Evolutionary conservation across 2,329 filamentous ascomycete species (phyloP).

Genomic region (Beauveria sp.): DNA sequence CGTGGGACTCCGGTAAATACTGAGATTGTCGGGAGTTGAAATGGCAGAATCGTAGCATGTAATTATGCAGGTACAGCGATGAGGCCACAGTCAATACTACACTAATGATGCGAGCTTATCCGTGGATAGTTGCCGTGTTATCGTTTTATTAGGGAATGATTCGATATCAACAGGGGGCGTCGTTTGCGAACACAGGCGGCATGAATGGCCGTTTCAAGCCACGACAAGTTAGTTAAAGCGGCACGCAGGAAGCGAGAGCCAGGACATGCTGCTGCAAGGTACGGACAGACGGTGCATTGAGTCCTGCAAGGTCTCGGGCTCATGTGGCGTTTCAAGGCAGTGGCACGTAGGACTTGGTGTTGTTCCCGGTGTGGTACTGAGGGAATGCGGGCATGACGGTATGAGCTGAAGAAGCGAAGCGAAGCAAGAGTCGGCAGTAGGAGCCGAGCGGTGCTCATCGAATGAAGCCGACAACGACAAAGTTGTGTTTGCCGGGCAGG

Average conservation of each 20-base stretch:
- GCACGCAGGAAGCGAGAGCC: no score
- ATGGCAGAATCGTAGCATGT: not conserved
- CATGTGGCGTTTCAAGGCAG: conserved; percentile 2
- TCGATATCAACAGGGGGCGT: not conserved
- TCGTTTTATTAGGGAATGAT: not conserved
- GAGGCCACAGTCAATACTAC: not conserved
- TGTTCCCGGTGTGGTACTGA: not conserved
- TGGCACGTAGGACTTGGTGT: not conserved
- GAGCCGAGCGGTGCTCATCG: not conserved
- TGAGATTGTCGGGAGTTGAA: not conserved
- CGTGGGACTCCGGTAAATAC: not conserved
- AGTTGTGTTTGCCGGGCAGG: not conserved
- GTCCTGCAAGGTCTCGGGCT: not conserved
- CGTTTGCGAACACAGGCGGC: not conserved
- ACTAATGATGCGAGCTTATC: not conserved
- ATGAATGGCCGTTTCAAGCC: not conserved
- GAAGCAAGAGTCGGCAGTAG: not conserved
- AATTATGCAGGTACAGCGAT: not conserved
- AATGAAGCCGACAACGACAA: not conserved
- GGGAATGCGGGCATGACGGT: not conserved
- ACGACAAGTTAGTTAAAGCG: not conserved
- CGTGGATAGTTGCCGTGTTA: not conserved
- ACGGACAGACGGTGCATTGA: not conserved
- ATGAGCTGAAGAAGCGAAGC: not conserved
- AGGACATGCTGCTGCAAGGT: not conserved